Conservation (phyloP, 352 stramenopile genomes). For the Phytophthora palmivora region DNA sequence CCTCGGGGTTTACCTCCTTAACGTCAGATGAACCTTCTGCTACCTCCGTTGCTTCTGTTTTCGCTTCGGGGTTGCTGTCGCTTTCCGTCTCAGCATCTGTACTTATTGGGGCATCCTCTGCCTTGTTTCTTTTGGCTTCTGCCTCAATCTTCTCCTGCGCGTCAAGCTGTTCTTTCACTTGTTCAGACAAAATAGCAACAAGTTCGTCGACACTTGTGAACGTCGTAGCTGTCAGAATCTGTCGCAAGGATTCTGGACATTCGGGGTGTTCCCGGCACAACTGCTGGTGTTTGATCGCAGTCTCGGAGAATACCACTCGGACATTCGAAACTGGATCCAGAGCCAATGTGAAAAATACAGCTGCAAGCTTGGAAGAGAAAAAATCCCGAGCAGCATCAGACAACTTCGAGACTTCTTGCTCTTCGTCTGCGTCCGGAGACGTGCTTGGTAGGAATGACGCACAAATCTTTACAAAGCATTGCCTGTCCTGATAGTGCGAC, state of each 20-base stretch:
- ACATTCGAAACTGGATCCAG: conserved; percentile 80
- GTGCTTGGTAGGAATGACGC: conserved; percentile 52
- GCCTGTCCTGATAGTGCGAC: conserved; percentile 65
- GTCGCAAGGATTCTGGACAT: conserved; percentile 37
- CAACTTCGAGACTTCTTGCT: conserved; percentile 14
- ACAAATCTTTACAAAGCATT: conserved; percentile 76
- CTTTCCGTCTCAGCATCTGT: conserved; percentile 11
- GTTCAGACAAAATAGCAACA: conserved; percentile 32
- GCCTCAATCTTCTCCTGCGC: conserved; percentile 14
- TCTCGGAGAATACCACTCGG: conserved; percentile 63
- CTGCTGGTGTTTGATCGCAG: conserved; percentile 52
- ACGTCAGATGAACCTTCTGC: background rate
- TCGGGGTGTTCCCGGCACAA: conserved; percentile 40
- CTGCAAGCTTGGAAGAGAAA: conserved; percentile 57
- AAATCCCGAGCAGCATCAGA: conserved; percentile 33
- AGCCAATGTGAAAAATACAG: conserved; percentile 65
- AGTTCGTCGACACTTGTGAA: conserved; percentile 41
- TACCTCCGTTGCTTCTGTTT: conserved; percentile 5
- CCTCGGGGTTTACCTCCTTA: conserved; percentile 17
- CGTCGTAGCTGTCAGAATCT: conserved; percentile 27
- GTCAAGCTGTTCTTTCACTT: conserved; percentile 23
- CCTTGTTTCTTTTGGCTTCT: conserved; percentile 15
- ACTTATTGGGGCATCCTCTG: background rate
- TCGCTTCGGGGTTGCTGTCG: conserved; percentile 7
- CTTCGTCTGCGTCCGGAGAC: conserved; percentile 7